phyloP scores from a whole-genome alignment of 768 basidiomycete genomes.

The Saitozyma podzolica region DNA sequence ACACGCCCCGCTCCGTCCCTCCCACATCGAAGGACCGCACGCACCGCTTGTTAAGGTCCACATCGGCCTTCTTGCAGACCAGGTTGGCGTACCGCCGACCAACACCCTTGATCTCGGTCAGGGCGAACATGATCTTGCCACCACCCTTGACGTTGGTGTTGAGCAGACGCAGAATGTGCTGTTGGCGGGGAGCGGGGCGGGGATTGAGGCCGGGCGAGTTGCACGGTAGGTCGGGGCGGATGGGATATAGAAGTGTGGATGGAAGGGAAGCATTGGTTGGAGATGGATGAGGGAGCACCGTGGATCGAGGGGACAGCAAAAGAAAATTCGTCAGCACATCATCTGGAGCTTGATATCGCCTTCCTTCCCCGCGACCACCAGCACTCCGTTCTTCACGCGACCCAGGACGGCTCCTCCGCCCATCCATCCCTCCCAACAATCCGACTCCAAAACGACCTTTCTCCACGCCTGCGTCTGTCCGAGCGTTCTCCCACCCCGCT shows the following conservation, averaged over 20 bases:
- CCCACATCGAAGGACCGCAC: constrained; percentile 43
- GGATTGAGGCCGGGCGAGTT: no score
- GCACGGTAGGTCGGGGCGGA: not conserved
- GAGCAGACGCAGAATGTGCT: constrained; percentile 96
- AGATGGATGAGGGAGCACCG: not conserved
- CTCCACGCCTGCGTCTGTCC: not conserved
- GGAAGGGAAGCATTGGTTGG: not conserved
- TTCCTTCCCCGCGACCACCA: no score
- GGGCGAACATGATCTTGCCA: constrained; percentile 94
- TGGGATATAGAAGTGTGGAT: not conserved
- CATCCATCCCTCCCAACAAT: not conserved
- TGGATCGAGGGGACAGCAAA: not conserved
- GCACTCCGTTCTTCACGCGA: no score
- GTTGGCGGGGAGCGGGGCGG: constrained; percentile 10
- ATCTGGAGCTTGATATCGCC: no score
- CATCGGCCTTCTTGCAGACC: constrained; percentile 99
- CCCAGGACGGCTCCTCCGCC: no score
- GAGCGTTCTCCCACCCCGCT: not conserved
- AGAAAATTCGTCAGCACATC: constrained; percentile 9
- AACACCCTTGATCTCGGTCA: constrained; percentile 99
- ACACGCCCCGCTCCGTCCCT: not conserved
- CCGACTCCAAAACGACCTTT: not conserved
- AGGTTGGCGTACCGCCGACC: constrained; percentile 97
- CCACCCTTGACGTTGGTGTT: constrained; percentile 99
- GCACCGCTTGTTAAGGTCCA: constrained; percentile 96